Evolutionary conservation across 345 rosid species (phyloP), one percentile per base, ranked within the genome.

Genomic region (Schrenkiella parvula): DNA sequence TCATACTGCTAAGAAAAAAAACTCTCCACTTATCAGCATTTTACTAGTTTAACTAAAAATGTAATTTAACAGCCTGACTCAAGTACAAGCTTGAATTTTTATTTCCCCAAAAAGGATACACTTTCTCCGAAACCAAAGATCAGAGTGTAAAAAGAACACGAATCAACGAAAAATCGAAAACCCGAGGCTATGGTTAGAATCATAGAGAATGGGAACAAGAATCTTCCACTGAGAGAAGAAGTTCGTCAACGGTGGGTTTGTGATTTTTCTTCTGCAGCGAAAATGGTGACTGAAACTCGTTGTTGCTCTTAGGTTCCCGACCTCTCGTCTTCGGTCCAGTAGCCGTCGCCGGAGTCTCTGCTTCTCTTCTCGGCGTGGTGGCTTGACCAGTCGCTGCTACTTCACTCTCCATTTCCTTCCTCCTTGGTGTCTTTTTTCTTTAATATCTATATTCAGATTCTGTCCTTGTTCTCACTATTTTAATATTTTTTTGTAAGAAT

Each of bases 201-300:
- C 98, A 53, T 92, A 92, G 53, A 92, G 95, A 66, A 92, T 85
- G 22, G 98, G 98, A 41, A 92, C 91, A n/a, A 89, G 83, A 61
- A 87, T 78, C 86, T 88, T 89, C 98, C 98, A 92, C 62, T 84
- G 92, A 73, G 85, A 69, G 80, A 87, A 87, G 29, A n/a, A n/a
- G n/a, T n/a, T 88, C 91, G 64, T 92, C 98, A 19, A 80, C 82
- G 17, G 78, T 71, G 26, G 76, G 84, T n/a, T 83, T 90, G 3
- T 81, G 85, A 4, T 14, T 57, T 17, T 21, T 37, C 65, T 14
- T 38, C 43, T 69, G 78, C 35, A 32, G 79, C 2, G 47, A 80
- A 6, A 29, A 58, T 6, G 66, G 53, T 48, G 82, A 76, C 29
- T 75, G 76, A 35, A 73, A 81, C 17, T 85, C 95, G 29, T 79